Evolutionary conservation across 2,329 filamentous ascomycete species (phyloP).

Genomic region (Xylaria arbuscula): DNA sequence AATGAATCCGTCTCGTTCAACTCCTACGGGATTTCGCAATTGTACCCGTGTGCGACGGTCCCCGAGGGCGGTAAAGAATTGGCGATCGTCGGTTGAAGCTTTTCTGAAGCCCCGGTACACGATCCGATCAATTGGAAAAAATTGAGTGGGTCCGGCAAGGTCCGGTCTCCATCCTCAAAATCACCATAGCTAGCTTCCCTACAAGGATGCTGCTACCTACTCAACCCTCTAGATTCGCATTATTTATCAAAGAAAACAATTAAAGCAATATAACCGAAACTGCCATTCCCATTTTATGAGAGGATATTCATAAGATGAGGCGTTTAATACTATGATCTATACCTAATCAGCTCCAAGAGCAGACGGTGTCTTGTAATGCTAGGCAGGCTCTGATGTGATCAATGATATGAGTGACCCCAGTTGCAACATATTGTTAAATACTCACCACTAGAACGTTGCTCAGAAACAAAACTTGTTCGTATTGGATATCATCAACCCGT

Average conservation of each 20-base stretch:
- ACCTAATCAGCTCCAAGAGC: too few relatives aligned
- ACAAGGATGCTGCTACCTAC: neutral
- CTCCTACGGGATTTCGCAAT: neutral
- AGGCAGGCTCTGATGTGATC: neutral
- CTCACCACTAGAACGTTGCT: neutral
- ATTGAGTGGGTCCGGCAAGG: slow-evolving; percentile 28
- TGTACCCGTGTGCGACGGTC: slow-evolving; percentile 13
- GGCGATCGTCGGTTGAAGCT: slow-evolving; percentile 24
- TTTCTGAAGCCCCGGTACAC: neutral
- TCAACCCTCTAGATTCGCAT: neutral
- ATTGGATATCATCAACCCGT: slow-evolving; percentile 32
- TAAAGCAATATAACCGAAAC: too few relatives aligned
- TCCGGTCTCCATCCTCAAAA: neutral
- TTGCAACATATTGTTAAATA: neutral
- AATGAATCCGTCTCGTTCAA: neutral
- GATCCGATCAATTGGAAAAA: slow-evolving; percentile 29
- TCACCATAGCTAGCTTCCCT: too few relatives aligned
- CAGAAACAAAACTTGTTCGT: neutral
- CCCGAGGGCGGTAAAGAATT: slow-evolving; percentile 1
- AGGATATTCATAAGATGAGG: too few relatives aligned
- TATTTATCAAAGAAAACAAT: too few relatives aligned
- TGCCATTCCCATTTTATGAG: too few relatives aligned
- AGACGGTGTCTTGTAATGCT: too few relatives aligned
- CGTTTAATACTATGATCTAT: too few relatives aligned
- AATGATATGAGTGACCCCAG: neutral